Evolutionary conservation across 257 asterid species (phyloP).

Genomic region (Solanum virginianum): DNA sequence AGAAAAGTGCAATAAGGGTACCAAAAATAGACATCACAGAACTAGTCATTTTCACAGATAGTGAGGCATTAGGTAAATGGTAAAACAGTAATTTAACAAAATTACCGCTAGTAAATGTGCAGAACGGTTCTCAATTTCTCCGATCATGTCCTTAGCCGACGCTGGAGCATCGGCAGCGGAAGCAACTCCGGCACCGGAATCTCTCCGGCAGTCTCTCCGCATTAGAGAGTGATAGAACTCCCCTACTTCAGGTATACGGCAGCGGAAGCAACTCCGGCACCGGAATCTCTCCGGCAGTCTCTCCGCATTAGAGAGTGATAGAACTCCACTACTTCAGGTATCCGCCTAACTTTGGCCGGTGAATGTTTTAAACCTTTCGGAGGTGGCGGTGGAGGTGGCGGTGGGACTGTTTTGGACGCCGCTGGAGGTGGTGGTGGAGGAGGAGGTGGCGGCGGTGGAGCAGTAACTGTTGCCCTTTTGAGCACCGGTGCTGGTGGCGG

Average conservation of each 20-base stretch:
- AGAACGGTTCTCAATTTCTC: constrained; percentile 98
- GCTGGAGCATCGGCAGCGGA: constrained; percentile 30
- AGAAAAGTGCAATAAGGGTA: constrained; percentile 11
- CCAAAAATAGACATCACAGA: constrained; percentile 19
- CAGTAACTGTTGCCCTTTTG: constrained; percentile 8
- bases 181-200: constrained; percentile 32
- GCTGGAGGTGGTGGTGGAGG: constrained; percentile 19
- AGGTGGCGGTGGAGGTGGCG: constrained; percentile 31
- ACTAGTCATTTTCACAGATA: constrained; percentile 36
- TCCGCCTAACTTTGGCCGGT: constrained; percentile 58
- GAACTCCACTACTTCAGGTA: constrained; percentile 92
- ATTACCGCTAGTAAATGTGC: constrained; percentile 84
- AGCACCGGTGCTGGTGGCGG: constrained; percentile 9
- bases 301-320: constrained; percentile 92
- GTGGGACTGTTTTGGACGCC: not conserved
- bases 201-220: constrained; percentile 80
- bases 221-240: constrained; percentile 91
- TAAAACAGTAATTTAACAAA: constrained; percentile 11
- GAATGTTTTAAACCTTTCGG: constrained; percentile 31
- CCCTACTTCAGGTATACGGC: constrained; percentile 90
- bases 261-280: constrained; percentile 25
- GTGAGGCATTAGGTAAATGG: constrained; percentile 3
- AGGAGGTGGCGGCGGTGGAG: constrained; percentile 49
- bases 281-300: constrained; percentile 65
- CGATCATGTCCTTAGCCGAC: constrained; percentile 88